Evolutionary conservation across 2,329 filamentous ascomycete species (phyloP).

Genomic region (Eurotiales sp.): DNA sequence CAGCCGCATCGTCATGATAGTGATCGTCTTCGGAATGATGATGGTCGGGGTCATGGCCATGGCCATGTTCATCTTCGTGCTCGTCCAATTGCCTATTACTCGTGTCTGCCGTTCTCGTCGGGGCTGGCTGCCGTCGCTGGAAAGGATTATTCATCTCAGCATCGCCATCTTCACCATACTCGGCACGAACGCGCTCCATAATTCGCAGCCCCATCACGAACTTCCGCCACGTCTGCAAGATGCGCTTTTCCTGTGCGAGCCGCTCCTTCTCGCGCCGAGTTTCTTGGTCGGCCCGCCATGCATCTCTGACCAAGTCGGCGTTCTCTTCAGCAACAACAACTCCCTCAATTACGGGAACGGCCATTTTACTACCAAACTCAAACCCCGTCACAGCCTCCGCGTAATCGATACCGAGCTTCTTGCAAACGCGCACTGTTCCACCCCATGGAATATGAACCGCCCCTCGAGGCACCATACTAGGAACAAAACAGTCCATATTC

Average conservation of each 20-base stretch:
- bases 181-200: conserved; percentile 67
- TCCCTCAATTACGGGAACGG: conserved; percentile 85
- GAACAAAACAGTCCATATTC: conserved; percentile 93
- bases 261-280: conserved; percentile 76
- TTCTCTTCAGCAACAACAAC: conserved; percentile 85
- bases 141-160: conserved; percentile 36
- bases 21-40: conserved; percentile 10
- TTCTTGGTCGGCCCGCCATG: conserved; percentile 72
- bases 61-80: neutral
- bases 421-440: conserved; percentile 75
- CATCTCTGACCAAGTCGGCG: conserved; percentile 68
- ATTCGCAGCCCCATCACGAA: conserved; percentile 84
- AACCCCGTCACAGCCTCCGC: conserved; percentile 95
- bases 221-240: conserved; percentile 76
- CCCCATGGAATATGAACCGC: conserved; percentile 79
- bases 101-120: neutral
- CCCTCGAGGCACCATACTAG: conserved; percentile 84
- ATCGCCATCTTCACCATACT: conserved; percentile 60
- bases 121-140: conserved; percentile 13
- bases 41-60: conserved; percentile 14
- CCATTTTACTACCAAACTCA: conserved; percentile 92
- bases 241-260: conserved; percentile 71
- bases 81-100: neutral
- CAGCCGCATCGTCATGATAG: conserved; percentile 16
- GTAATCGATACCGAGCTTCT: conserved; percentile 77